Evolutionary conservation across 169 alveolate species (phyloP), one percentile per base, ranked within the genome.

Genomic region (Plasmodium gonderi): DNA sequence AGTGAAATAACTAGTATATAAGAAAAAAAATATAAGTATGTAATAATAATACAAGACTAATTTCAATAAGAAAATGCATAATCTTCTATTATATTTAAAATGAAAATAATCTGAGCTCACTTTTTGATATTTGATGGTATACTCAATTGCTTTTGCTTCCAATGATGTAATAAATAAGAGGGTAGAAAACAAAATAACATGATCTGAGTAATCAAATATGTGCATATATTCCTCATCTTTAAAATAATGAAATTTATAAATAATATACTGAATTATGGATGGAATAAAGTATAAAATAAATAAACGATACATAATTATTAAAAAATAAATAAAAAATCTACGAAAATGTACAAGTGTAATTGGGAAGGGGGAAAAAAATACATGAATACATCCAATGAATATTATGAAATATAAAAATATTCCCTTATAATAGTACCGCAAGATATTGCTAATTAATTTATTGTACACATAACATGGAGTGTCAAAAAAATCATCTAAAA

Each of bases 161-260:
- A 90, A 47, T 1, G 94, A 77, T 40, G 74, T 90, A 47, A 90
- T 90, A 60, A 90, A 90, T 72, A 90, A 17, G 23, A 90, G 80
- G 36, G 94, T 90, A 14, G 91, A 60, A 78, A 90, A 90, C 51
- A 90, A 90, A 68, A 90, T 90, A 2, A 90, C 94, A 38, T 90
- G 94, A 77, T 90, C 94, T 14, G 94, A 90, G 72, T 90, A 90
- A 31, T 90, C 94, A 90, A 90, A 90, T 4, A 90, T 90, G 26
- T 90, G 94, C 44, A 69, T 90, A 78, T 87, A 78, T 45, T 87
- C 87, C 60, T 90, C 94, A 1, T 82, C 76, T 64, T 90, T 79
- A 38, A 90, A 90, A 69, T 90, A 65, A 45, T 60, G 80, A 78
- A 64, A 78, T 49, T 90, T 79, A 65, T 65, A 90, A 64, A 90